Conservation (phyloP, 495 filamentous ascomycete genomes). For the Cercophora sp. region DNA sequence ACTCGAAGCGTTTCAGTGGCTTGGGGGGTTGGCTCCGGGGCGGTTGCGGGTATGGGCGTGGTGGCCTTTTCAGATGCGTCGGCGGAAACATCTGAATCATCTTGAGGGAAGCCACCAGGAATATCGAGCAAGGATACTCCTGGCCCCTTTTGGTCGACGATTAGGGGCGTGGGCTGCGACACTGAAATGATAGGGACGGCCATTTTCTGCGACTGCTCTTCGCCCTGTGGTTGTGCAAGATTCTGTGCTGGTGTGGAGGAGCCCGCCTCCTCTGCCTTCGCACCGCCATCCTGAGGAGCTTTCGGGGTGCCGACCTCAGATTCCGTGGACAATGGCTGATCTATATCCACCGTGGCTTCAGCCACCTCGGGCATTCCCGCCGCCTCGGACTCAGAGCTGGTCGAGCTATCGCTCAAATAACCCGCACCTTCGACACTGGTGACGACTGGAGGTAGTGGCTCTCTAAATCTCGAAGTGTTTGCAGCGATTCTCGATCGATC, state of each 20-base stretch:
- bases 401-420: slow-evolving; percentile 47
- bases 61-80: background rate
- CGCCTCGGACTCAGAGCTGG: too few species aligned
- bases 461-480: slow-evolving; percentile 46
- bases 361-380: background rate
- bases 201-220: slow-evolving; percentile 10
- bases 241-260: too few species aligned
- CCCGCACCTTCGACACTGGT: slow-evolving; percentile 60
- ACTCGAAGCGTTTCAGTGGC: background rate
- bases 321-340: too few species aligned
- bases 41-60: too few species aligned
- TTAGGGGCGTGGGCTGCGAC: slow-evolving; percentile 32
- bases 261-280: too few species aligned
- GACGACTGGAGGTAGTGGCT: slow-evolving; percentile 63
- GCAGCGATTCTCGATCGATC: slow-evolving; percentile 40
- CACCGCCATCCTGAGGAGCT: too few species aligned
- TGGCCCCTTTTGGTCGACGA: too few species aligned
- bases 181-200: slow-evolving; percentile 36
- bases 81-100: slow-evolving; percentile 27
- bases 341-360: too few species aligned
- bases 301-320: too few species aligned
- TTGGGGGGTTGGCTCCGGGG: background rate
- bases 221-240: too few species aligned
- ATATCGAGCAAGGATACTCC: slow-evolving; percentile 31
- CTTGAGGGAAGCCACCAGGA: slow-evolving; percentile 44